These are phyloP conservation scores for Castanea mollissima DNA, from an alignment of 306 rosid genomes.

Conservation along the genomic window DNA sequence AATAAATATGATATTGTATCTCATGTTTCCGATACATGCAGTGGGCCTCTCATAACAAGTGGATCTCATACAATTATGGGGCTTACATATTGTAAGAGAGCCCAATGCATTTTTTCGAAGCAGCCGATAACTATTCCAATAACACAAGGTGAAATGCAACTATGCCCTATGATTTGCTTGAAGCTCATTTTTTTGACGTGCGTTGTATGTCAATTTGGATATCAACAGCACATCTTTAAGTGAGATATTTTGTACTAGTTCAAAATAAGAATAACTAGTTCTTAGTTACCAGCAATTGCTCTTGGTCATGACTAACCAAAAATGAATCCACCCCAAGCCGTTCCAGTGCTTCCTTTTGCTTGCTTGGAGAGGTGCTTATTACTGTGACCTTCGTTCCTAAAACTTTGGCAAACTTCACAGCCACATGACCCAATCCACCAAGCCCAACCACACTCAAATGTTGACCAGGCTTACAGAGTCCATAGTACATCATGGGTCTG, in stretches of 20 bases:
- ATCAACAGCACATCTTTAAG: too few species aligned
- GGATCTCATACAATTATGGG: too few species aligned
- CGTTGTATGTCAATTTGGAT: too few species aligned
- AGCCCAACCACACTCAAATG: neutral
- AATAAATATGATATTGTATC: too few species aligned
- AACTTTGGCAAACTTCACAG: neutral
- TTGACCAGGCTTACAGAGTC: neutral
- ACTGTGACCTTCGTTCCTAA: neutral
- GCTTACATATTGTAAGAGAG: too few species aligned
- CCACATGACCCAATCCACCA: neutral
- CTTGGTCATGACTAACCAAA: neutral
- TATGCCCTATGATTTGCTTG: too few species aligned
- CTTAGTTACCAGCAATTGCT: neutral
- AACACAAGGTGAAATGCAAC: too few species aligned
- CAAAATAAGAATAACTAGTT: neutral
- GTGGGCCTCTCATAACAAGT: too few species aligned
- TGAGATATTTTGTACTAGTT: neutral
- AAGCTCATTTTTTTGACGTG: too few species aligned
- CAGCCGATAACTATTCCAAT: fast-evolving
- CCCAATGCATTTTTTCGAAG: too few species aligned
- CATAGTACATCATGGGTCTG: neutral
- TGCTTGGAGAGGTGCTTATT: neutral
- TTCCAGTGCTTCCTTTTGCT: neutral
- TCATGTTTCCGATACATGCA: fast-evolving
- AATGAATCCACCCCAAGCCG: neutral